Conservation (phyloP, 768 basidiomycete species). For the Termitomyces sp. region DNA sequence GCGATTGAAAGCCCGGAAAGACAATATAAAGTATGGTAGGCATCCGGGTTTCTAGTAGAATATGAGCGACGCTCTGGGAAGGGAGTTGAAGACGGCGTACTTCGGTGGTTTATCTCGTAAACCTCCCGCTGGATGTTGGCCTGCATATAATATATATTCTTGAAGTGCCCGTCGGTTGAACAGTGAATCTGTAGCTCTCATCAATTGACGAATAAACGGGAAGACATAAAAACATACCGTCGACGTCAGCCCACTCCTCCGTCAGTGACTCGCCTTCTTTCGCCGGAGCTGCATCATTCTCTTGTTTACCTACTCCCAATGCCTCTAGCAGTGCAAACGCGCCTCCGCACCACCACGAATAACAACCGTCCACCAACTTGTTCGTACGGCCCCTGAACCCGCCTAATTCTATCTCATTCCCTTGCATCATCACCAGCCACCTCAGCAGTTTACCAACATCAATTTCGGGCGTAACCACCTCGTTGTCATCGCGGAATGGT, state of each 20-base stretch:
- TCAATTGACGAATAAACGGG: slow-evolving; percentile 3
- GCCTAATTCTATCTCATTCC: slow-evolving; percentile 75
- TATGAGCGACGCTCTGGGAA: neutral
- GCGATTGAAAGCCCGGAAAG: slow-evolving; percentile 86
- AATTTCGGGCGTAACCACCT: slow-evolving; percentile 37
- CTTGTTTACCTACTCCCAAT: slow-evolving; percentile 37
- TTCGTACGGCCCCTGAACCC: slow-evolving; percentile 94
- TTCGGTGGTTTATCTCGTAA: slow-evolving; percentile 95
- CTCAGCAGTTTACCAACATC: slow-evolving; percentile 61
- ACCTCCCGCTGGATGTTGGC: slow-evolving; percentile 83
- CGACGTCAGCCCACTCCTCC: slow-evolving; percentile 67
- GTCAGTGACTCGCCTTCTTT: slow-evolving; percentile 25
- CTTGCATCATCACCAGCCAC: slow-evolving; percentile 89
- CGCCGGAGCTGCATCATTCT: slow-evolving; percentile 31
- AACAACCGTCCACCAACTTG: slow-evolving; percentile 99
- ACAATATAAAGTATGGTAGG: slow-evolving; percentile 94
- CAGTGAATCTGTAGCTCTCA: slow-evolving; percentile 34
- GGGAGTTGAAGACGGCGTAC: slow-evolving; percentile 39
- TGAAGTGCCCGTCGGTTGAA: slow-evolving; percentile 73
- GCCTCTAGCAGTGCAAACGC: slow-evolving; percentile 76
- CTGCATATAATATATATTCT: slow-evolving; percentile 82
- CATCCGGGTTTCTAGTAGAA: slow-evolving; percentile 67
- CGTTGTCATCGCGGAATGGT: slow-evolving; percentile 39
- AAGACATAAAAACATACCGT: slow-evolving; percentile 41
- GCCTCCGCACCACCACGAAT: slow-evolving; percentile 99